Base-by-base conservation (phyloP, 73 alveolate genomes). In the Paramecium sonneborni region DNA sequence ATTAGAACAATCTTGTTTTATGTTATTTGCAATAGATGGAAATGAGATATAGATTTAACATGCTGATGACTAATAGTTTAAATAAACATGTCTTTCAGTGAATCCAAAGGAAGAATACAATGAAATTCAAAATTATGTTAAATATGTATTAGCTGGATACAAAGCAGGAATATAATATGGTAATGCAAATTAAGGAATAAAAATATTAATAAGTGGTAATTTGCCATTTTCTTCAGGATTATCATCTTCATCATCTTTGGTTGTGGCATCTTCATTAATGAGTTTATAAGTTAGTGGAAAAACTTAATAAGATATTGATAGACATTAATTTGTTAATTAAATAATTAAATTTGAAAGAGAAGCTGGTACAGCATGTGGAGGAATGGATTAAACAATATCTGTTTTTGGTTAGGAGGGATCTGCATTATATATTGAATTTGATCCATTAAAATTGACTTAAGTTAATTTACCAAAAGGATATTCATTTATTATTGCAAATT, bases 321-420 rank as follows among this genome's bases (percentile, higher is more conserved):
- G 76, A 76, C 76, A 67, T 55, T 93, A 93, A 21, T 86, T 93
- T 35, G 85, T 94, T 18, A 93, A 94, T 55, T 32, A 87, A 30
- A 85, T 93, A 23, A 93, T 94, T 2, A 70, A 43, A 34, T 92
- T 76, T 34, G 99, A 96, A 72, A 86, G 98, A 86, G 85, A 86
- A 48, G 96, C 94, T 14, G 99, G 99, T 2, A 95, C 96, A 11
- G 98, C 97, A 12, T 96, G 98, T 76, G 99, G 98, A 48, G 98
- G 98, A 3, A 97, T 96, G 98, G 99, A 96, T 72, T 97, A 96
- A 88, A 92, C 98, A 34, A 92, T 94, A 23, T 93, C 97, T 9
- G 92, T 96, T 6, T 76, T 96, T 85, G 99, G 95, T 7, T 97
- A 96, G 69, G 87, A 88, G 57, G 98, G 97, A 57, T 30, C 35